Evolutionary conservation across 2,329 filamentous ascomycete species (phyloP).

Genomic region (Aschersonia sp.): DNA sequence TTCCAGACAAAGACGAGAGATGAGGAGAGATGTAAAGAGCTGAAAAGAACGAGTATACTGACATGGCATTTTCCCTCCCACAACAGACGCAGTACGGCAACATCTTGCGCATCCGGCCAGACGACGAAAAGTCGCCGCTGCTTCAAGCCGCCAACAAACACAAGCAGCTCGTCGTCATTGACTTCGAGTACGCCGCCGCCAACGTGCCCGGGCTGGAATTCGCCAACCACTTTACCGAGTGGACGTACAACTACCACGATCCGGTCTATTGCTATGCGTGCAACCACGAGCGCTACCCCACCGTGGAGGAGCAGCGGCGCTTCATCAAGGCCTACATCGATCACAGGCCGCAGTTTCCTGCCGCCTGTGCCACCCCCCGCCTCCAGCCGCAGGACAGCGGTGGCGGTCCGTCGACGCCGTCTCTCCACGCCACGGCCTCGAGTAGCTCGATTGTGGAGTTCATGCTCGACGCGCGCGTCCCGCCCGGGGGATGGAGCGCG

Average conservation of each 20-base stretch:
- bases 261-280: slow-evolving; percentile 48
- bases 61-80: not conserved
- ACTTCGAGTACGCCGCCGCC: slow-evolving; percentile 92
- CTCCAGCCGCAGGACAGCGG: slow-evolving; percentile 28
- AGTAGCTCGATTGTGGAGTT: slow-evolving; percentile 50
- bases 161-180: slow-evolving; percentile 92
- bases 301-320: slow-evolving; percentile 61
- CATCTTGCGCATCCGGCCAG: slow-evolving; percentile 59
- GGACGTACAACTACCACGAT: slow-evolving; percentile 96
- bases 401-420: slow-evolving; percentile 16
- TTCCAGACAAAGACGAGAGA: too few species aligned
- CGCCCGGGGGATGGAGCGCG: slow-evolving; percentile 34
- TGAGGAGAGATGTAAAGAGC: too few species aligned
- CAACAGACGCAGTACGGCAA: slow-evolving; percentile 91
- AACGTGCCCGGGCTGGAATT: slow-evolving; percentile 83
- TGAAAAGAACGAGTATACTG: too few species aligned
- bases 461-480: slow-evolving; percentile 63
- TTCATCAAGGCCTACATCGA: slow-evolving; percentile 80
- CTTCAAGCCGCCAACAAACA: slow-evolving; percentile 83
- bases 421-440: slow-evolving; percentile 21
- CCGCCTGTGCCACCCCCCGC: slow-evolving; percentile 35
- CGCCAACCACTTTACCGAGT: slow-evolving; percentile 95
- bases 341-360: slow-evolving; percentile 56
- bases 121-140: slow-evolving; percentile 68
- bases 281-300: slow-evolving; percentile 59